These are phyloP conservation scores for Puccinia novopanici DNA, from an alignment of 1,284 basidiomycete species.

Conservation along the genomic window DNA sequence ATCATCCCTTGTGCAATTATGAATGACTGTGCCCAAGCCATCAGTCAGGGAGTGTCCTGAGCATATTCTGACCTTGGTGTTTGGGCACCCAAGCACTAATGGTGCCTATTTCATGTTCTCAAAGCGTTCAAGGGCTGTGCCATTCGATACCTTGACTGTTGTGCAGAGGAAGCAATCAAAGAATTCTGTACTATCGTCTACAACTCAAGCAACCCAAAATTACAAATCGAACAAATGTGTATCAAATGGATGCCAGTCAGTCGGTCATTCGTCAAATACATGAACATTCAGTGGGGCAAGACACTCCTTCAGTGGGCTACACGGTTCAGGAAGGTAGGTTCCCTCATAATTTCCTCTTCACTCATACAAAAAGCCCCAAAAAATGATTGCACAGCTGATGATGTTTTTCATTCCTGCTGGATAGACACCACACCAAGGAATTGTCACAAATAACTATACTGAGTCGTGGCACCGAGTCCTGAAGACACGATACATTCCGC, in stretches of 20 bases:
- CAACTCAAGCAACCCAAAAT: background rate
- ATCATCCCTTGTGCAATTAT: background rate
- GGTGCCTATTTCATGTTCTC: background rate
- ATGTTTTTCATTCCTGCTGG: background rate
- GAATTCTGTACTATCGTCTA: background rate
- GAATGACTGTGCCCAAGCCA: background rate
- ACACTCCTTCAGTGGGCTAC: background rate
- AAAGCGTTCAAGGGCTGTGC: background rate
- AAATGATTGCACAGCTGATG: too few relatives aligned
- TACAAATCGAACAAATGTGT: background rate
- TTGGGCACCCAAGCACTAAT: background rate
- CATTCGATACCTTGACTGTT: background rate
- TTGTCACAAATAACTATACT: too few relatives aligned
- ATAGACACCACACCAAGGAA: too few relatives aligned
- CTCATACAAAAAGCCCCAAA: too few relatives aligned
- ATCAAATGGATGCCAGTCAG: background rate
- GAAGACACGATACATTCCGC: too few relatives aligned
- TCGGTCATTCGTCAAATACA: background rate
- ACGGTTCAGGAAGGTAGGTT: background rate
- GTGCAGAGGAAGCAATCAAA: background rate
- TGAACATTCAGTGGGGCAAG: background rate
- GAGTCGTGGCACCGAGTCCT: too few relatives aligned
- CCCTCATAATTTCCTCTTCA: background rate
- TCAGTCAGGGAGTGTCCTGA: too few relatives aligned
- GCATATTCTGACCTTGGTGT: too few relatives aligned